phyloP scores from a whole-genome alignment of 2,329 filamentous ascomycete genomes.

The Pseudogymnoascus pannorum region DNA sequence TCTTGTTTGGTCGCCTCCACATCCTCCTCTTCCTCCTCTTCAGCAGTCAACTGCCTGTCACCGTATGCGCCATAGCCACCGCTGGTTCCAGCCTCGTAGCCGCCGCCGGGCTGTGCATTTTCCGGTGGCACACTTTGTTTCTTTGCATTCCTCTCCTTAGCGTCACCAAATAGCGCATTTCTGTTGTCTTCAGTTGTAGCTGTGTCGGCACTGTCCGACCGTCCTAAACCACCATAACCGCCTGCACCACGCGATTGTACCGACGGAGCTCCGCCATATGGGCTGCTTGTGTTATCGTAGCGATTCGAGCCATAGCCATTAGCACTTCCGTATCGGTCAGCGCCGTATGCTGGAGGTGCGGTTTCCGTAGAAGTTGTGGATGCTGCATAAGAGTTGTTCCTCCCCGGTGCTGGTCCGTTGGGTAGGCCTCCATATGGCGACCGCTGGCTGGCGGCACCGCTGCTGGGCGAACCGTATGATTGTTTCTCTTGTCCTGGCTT shows the following conservation, averaged over 20 bases:
- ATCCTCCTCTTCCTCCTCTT: conserved; percentile 66
- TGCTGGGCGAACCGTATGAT: neutral
- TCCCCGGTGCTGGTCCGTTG: conserved; percentile 29
- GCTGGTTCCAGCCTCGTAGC: conserved; percentile 20
- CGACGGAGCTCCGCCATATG: conserved; percentile 25
- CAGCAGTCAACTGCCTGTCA: conserved; percentile 71
- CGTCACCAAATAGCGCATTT: conserved; percentile 51
- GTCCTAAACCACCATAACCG: conserved; percentile 55
- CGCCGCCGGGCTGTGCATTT: conserved; percentile 22
- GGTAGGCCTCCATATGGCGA: conserved; percentile 30
- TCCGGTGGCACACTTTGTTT: conserved; percentile 17
- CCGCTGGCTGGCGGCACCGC: neutral
- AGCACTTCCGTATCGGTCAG: conserved; percentile 44
- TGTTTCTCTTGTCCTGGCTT: conserved; percentile 36
- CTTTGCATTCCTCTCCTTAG: conserved; percentile 29
- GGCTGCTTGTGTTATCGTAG: conserved; percentile 38
- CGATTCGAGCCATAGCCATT: conserved; percentile 46
- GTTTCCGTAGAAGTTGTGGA: conserved; percentile 18
- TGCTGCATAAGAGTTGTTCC: conserved; percentile 14
- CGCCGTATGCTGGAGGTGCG: conserved; percentile 39
- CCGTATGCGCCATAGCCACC: conserved; percentile 48
- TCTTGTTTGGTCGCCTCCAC: conserved; percentile 66
- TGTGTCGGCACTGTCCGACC: conserved; percentile 36
- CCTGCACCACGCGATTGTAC: conserved; percentile 40
- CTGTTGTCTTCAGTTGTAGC: conserved; percentile 44